Evolutionary conservation across 225 moss, liverwort and hornwort genomes (phyloP).

Genomic region (Pleurozium schreberi): DNA sequence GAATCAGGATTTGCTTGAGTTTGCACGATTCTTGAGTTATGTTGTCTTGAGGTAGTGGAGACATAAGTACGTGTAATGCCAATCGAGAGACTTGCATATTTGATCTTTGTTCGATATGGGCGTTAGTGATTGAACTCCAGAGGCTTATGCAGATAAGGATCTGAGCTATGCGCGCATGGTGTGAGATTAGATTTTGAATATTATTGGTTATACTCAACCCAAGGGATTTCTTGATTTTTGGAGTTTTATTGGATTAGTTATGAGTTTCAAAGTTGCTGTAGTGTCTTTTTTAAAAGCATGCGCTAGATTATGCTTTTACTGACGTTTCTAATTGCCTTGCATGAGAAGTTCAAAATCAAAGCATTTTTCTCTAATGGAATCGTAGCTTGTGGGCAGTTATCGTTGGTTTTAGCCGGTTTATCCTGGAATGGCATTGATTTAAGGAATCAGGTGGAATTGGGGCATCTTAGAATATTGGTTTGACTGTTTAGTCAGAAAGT

Average conservation of each 20-base stretch:
- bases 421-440: neutral
- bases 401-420: neutral
- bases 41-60: neutral
- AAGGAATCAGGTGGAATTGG: neutral
- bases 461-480: neutral
- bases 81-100: neutral
- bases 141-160: neutral
- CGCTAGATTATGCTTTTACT: neutral
- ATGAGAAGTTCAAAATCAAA: neutral
- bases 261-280: neutral
- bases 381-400: neutral
- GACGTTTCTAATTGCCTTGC: neutral
- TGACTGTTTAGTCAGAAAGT: neutral
- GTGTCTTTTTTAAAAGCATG: neutral
- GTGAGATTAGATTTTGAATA: neutral
- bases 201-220: neutral
- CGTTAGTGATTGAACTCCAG: neutral
- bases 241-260: neutral
- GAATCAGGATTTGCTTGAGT: neutral
- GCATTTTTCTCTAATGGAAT: neutral
- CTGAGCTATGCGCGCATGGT: neutral
- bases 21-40: neutral
- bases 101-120: neutral
- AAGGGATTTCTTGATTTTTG: neutral
- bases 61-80: neutral